Evolutionary conservation across 163 green algal species (phyloP).

Genomic region (Scenedesmus sp.): DNA sequence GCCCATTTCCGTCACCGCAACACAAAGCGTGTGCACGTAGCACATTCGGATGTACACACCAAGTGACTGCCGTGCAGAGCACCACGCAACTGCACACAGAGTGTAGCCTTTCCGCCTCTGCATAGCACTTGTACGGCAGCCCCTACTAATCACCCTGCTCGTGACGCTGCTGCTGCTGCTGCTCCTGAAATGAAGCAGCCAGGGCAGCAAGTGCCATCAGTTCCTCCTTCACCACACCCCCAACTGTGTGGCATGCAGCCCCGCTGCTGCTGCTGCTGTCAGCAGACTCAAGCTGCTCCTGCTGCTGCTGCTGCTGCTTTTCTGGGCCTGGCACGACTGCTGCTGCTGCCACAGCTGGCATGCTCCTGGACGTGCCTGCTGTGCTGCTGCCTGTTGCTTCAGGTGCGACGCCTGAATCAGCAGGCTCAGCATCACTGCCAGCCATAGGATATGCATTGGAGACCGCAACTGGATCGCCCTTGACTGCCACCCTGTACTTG

Average conservation of each 20-base stretch:
- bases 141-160: background rate
- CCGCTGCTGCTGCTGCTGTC: constrained; percentile 6
- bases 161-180: background rate
- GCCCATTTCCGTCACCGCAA: no score
- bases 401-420: background rate
- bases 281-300: constrained; percentile 3
- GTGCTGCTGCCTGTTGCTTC: background rate
- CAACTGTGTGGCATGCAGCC: background rate
- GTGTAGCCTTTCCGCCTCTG: no score
- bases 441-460: background rate
- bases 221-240: constrained; percentile 16
- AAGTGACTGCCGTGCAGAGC: background rate
- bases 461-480: background rate
- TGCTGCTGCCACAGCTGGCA: constrained; percentile 38
- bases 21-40: no score
- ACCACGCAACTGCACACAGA: background rate
- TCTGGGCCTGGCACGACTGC: background rate
- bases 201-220: constrained; percentile 39
- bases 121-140: background rate
- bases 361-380: background rate
- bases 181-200: constrained; percentile 23
- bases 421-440: background rate
- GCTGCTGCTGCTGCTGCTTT: constrained; percentile 12
- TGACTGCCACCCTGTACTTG: constrained; percentile 1
- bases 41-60: background rate